Percentiles rank a stretch among this genome's conserved stretches.
These are phyloP conservation scores for Orbilia brochopaga DNA, from an alignment of 2,329 filamentous ascomycete species.

Conservation along the genomic window DNA sequence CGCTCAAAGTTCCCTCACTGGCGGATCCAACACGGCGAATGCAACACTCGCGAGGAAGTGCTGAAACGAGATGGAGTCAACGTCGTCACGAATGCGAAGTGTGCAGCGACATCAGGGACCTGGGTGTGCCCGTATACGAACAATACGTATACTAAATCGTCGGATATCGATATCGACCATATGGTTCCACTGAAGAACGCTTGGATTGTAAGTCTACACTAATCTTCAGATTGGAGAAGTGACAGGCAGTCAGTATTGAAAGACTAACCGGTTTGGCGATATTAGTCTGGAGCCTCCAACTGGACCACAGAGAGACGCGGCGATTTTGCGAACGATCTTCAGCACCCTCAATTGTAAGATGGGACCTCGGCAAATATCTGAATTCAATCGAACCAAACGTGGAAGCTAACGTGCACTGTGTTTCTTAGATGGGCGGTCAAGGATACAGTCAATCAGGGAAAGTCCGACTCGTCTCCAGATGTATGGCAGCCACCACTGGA, in stretches of 20 bases:
- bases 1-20: slow-evolving; percentile 75
- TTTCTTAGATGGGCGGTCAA: slow-evolving; percentile 69
- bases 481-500: slow-evolving; percentile 74
- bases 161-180: slow-evolving; percentile 81
- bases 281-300: slow-evolving; percentile 70
- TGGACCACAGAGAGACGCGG: slow-evolving; percentile 74
- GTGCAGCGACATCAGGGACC: slow-evolving; percentile 68
- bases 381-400: neutral
- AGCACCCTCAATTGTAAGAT: slow-evolving; percentile 69
- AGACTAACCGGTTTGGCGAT: neutral
- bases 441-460: slow-evolving; percentile 74
- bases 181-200: slow-evolving; percentile 81
- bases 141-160: slow-evolving; percentile 70
- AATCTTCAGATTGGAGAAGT: neutral
- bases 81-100: slow-evolving; percentile 67
- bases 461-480: slow-evolving; percentile 76
- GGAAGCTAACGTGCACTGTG: neutral
- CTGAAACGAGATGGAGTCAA: slow-evolving; percentile 74
- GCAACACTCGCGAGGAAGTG: slow-evolving; percentile 76
- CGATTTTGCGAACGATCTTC: slow-evolving; percentile 77
- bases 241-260: neutral
- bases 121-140: slow-evolving; percentile 80
- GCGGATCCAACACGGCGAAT: slow-evolving; percentile 69
- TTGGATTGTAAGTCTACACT: slow-evolving; percentile 64
- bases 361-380: neutral